Evolutionary conservation across 2,329 filamentous ascomycete genomes (phyloP), one percentile per base, ranked within the genome.

Genomic region (Metarhizium album): DNA sequence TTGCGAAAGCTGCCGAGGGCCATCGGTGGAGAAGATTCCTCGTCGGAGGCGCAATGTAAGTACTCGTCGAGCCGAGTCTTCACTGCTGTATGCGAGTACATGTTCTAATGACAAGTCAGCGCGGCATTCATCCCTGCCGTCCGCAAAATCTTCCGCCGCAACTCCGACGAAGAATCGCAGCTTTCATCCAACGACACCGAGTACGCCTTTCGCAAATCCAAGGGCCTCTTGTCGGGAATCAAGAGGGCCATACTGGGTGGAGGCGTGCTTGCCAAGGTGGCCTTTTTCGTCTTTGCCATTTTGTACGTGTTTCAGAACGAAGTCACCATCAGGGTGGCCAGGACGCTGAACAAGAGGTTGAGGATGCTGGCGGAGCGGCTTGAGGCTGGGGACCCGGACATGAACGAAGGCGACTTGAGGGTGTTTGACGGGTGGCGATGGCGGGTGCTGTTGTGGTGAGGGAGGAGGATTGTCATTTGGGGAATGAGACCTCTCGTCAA

Each of bases 221-320:
- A 72, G 61, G 67, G 69, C 2, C 69, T 81, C 4, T 63, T 80
- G 27, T 57, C 69, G 3, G 71, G 76, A 48, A 76, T 81, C 58
- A 67, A 74, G 49, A 62, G 67, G 45, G 67, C 70, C 6, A 60
- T 76, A 1, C 64, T 70, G 9, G 70, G 74, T 4, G 68, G 67
- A 14, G 71, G 72, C 14, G 60, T 69, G 2, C 60, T 79, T 24
- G 76, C 76, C 1, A 72, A 71, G 35, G 54, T 80, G 9, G 73
- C 74, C 8, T 73, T 78, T 55, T 73, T 81, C 31, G 75, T 81
- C 2, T 74, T 80, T 54, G 73, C 76, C 2, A 73, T 79, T 20
- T 64, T 81, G 38, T 80, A 78, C 60, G 71, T 81, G 13, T 82
- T 82, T 54, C 72, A 74, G 58, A 79, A 78, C 59, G 78, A 82